A percentile compares a stretch with the other conserved stretches of the same genome.
Evolutionary conservation across 495 filamentous ascomycete genomes (phyloP).

Genomic region (Penicillium egyptiacum): DNA sequence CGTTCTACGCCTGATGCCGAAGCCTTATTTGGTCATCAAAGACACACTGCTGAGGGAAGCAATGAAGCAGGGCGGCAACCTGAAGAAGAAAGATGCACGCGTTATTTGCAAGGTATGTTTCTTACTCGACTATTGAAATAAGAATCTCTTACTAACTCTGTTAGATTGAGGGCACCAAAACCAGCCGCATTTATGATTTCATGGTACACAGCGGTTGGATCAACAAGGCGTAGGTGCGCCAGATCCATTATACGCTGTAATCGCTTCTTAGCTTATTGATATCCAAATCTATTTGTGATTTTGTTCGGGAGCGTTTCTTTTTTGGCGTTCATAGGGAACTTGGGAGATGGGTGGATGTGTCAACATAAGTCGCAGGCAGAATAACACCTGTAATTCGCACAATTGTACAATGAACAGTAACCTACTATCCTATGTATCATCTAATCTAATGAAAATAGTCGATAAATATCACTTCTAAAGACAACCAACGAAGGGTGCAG

Average conservation of each 20-base stretch:
- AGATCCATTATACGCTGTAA: slow-evolving; percentile 3
- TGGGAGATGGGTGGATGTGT: slow-evolving; percentile 7
- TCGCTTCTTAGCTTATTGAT: slow-evolving; percentile 18
- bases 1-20: slow-evolving; percentile 77
- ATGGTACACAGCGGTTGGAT: slow-evolving; percentile 94
- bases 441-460: neutral
- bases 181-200: slow-evolving; percentile 82
- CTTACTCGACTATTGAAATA: neutral
- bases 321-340: slow-evolving; percentile 21
- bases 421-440: neutral
- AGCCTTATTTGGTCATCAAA: slow-evolving; percentile 93
- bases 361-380: neutral
- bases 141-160: slow-evolving; percentile 11
- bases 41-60: slow-evolving; percentile 84
- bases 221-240: slow-evolving; percentile 56
- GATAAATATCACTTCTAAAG: neutral
- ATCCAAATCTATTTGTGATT: slow-evolving; percentile 21
- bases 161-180: slow-evolving; percentile 65
- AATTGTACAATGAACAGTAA: neutral
- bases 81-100: slow-evolving; percentile 89
- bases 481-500: neutral
- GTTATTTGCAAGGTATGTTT: slow-evolving; percentile 62
- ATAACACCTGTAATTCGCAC: neutral
- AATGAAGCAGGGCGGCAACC: slow-evolving; percentile 75
- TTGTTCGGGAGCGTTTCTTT: slow-evolving; percentile 19